phyloP scores from a whole-genome alignment of 345 rosid species.

The Leavenworthia alabamica region DNA sequence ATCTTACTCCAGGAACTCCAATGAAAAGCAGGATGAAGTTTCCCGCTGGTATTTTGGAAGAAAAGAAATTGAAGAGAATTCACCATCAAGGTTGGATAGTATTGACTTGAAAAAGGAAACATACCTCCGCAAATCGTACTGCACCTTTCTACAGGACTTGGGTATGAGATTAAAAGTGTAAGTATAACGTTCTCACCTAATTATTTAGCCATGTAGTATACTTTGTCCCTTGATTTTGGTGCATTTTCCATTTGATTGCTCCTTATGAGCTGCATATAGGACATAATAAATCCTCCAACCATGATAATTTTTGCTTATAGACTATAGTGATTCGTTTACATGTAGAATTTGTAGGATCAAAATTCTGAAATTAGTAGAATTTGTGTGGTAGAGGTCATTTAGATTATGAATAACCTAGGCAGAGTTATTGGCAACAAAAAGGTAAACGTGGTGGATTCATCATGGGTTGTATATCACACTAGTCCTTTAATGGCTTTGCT shows the following conservation, averaged over 20 bases:
- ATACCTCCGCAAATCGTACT: slow-evolving; percentile 85
- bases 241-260: not conserved
- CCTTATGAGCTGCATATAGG: not conserved
- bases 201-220: not conserved
- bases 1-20: slow-evolving; percentile 39
- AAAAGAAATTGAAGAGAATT: slow-evolving; percentile 82
- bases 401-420: not conserved
- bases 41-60: slow-evolving; percentile 83
- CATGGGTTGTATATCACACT: not conserved
- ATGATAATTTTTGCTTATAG: not conserved
- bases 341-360: not conserved
- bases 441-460: not conserved
- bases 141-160: slow-evolving; percentile 92
- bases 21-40: slow-evolving; percentile 51
- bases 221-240: not conserved
- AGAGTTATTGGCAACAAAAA: not conserved
- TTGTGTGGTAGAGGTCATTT: not conserved
- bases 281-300: not conserved
- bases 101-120: slow-evolving; percentile 96
- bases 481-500: not conserved
- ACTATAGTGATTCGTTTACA: not conserved
- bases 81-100: slow-evolving; percentile 86
- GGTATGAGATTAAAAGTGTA: slow-evolving; percentile 99
- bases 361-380: not conserved
- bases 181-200: slow-evolving; percentile 23